Percentiles rank a stretch among this genome's conserved stretches.
These are phyloP conservation scores for Aureoboletus auriporus DNA, from an alignment of 768 basidiomycete genomes.

Conservation along the genomic window DNA sequence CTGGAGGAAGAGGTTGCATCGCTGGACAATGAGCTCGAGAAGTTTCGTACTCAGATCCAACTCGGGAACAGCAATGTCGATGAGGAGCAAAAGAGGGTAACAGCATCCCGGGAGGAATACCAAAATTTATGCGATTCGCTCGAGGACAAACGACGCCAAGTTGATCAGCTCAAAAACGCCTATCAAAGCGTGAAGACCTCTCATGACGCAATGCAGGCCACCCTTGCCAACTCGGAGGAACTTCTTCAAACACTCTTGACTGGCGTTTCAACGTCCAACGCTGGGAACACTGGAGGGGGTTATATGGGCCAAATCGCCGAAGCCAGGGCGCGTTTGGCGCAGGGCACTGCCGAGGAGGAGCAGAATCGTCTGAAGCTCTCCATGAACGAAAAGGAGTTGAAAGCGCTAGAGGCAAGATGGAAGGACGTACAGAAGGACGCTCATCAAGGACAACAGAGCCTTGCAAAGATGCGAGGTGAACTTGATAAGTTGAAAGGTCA, in stretches of 20 bases:
- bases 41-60: slow-evolving; percentile 81
- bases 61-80: slow-evolving; percentile 70
- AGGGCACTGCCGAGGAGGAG: slow-evolving; percentile 80
- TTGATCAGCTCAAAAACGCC: slow-evolving; percentile 48
- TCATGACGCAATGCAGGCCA: slow-evolving; percentile 55
- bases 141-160: slow-evolving; percentile 55
- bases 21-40: slow-evolving; percentile 75
- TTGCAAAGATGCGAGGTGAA: slow-evolving; percentile 55
- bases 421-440: slow-evolving; percentile 86
- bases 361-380: slow-evolving; percentile 72
- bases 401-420: slow-evolving; percentile 69
- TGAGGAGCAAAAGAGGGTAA: slow-evolving; percentile 69
- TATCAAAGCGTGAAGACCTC: slow-evolving; percentile 66
- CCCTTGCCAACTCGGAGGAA: slow-evolving; percentile 75
- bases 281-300: slow-evolving; percentile 74
- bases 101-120: slow-evolving; percentile 50
- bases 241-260: slow-evolving; percentile 94
- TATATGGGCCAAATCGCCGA: slow-evolving; percentile 96
- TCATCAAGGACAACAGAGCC: slow-evolving; percentile 63
- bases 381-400: slow-evolving; percentile 77
- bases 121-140: slow-evolving; percentile 57
- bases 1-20: slow-evolving; percentile 77
- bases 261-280: slow-evolving; percentile 71
- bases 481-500: slow-evolving; percentile 53
- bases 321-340: slow-evolving; percentile 69